Percentiles rank a stretch among this genome's conserved stretches.
Conservation (phyloP, 2,329 filamentous ascomycete species). For the Pseudogymnoascus pannorum region DNA sequence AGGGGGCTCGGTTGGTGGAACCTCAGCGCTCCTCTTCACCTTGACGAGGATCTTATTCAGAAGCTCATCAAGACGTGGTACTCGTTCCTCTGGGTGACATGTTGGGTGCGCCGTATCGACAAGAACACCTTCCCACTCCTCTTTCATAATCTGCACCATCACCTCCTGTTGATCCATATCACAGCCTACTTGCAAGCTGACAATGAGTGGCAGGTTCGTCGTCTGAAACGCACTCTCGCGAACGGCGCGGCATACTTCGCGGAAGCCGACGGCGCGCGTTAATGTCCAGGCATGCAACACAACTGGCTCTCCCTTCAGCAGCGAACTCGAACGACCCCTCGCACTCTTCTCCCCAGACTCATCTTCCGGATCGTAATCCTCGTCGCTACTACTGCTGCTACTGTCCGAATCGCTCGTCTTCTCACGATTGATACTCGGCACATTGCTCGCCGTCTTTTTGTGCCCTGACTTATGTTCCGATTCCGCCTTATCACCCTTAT, state of each 20-base stretch:
- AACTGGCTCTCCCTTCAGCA: constrained; percentile 54
- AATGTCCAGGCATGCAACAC: constrained; percentile 84
- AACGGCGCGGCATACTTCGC: constrained; percentile 77
- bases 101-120: constrained; percentile 49
- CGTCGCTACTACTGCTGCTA: background rate
- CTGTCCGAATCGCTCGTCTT: background rate
- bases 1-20: constrained; percentile 35
- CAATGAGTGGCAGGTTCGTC: constrained; percentile 74
- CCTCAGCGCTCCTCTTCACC: constrained; percentile 51
- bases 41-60: constrained; percentile 77
- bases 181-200: constrained; percentile 89
- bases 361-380: background rate
- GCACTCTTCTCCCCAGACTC: background rate
- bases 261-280: constrained; percentile 78
- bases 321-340: background rate
- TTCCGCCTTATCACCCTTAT: constrained; percentile 12
- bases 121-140: constrained; percentile 73
- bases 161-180: constrained; percentile 74
- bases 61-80: constrained; percentile 66
- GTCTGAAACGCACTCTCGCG: constrained; percentile 68
- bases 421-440: background rate
- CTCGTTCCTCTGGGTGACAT: constrained; percentile 40
- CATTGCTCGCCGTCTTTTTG: background rate
- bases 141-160: constrained; percentile 91
- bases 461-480: constrained; percentile 19